These are phyloP conservation scores for Lasiodiplodia citricola DNA, from an alignment of 2,329 filamentous ascomycete genomes.

Conservation along the genomic window DNA sequence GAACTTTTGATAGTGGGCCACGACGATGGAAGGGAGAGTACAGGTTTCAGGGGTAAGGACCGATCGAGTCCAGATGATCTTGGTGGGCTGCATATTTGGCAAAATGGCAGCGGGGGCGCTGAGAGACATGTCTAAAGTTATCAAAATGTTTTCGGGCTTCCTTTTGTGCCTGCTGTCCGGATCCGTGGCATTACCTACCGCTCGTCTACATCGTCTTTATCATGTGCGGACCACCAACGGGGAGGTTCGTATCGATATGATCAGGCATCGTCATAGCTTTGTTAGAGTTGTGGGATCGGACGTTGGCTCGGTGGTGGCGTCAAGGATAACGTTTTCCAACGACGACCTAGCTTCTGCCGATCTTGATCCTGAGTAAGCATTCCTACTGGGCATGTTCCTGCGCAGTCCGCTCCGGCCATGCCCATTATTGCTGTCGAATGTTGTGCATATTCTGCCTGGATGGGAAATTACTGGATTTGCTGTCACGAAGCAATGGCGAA, in stretches of 20 bases:
- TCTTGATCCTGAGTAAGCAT: not conserved
- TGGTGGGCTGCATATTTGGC: not conserved
- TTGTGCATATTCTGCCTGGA: not conserved
- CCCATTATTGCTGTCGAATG: too few relatives aligned
- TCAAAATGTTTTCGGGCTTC: not conserved
- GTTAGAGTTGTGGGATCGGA: too few relatives aligned
- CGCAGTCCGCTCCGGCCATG: not conserved
- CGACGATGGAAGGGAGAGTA: not conserved
- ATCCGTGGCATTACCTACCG: not conserved
- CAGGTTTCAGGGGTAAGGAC: not conserved
- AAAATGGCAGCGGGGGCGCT: not conserved
- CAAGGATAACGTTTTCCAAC: not conserved
- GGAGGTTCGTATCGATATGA: not conserved
- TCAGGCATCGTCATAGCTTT: not conserved
- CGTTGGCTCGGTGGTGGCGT: not conserved
- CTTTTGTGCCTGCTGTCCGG: not conserved
- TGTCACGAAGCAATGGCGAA: not conserved
- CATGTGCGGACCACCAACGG: too few relatives aligned
- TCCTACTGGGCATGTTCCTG: not conserved
- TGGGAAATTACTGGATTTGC: too few relatives aligned
- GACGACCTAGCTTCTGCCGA: not conserved
- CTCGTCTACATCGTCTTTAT: not conserved
- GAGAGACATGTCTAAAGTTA: not conserved
- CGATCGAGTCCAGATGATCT: not conserved
- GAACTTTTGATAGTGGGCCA: not conserved